Evolutionary conservation across 2,329 filamentous ascomycete species (phyloP).

Genomic region (Davidsoniella eucalypti): DNA sequence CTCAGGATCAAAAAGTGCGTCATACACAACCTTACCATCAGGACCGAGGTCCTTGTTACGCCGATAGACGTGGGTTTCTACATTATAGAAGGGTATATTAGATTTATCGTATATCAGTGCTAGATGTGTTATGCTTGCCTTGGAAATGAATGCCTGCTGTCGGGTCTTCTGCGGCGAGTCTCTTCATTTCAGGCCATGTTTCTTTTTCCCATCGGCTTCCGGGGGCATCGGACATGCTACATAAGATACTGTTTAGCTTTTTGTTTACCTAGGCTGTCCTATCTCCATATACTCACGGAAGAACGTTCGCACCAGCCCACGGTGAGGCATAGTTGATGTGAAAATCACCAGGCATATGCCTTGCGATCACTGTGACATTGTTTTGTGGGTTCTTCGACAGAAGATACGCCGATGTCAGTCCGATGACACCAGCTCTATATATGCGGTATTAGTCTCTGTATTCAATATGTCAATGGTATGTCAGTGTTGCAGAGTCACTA

Average conservation of each 20-base stretch:
- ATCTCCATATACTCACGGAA: conserved; percentile 38
- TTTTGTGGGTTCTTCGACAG: conserved; percentile 29
- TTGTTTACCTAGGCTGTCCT: background rate
- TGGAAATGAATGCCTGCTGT: conserved; percentile 73
- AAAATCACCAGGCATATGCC: conserved; percentile 89
- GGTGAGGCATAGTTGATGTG: conserved; percentile 81
- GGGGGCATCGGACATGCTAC: conserved; percentile 27
- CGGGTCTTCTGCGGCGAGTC: conserved; percentile 45
- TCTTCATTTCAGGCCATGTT: conserved; percentile 47
- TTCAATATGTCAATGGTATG: background rate
- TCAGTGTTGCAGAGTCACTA: background rate
- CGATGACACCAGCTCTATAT: conserved; percentile 31
- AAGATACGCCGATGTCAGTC: conserved; percentile 33
- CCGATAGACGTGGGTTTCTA: conserved; percentile 32
- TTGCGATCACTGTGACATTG: conserved; percentile 54
- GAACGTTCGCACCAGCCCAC: conserved; percentile 71
- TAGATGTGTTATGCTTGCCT: conserved; percentile 23
- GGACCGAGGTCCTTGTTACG: conserved; percentile 43
- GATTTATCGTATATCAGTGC: too few relatives aligned
- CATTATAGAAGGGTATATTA: background rate
- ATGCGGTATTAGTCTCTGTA: conserved; percentile 1
- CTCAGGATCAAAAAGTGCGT: conserved; percentile 45
- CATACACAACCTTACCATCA: conserved; percentile 30
- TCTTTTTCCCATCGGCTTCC: conserved; percentile 41
- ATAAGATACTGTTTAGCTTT: background rate